phyloP scores from a whole-genome alignment of 139 green algal genomes.

The Medakamo hakoo region DNA sequence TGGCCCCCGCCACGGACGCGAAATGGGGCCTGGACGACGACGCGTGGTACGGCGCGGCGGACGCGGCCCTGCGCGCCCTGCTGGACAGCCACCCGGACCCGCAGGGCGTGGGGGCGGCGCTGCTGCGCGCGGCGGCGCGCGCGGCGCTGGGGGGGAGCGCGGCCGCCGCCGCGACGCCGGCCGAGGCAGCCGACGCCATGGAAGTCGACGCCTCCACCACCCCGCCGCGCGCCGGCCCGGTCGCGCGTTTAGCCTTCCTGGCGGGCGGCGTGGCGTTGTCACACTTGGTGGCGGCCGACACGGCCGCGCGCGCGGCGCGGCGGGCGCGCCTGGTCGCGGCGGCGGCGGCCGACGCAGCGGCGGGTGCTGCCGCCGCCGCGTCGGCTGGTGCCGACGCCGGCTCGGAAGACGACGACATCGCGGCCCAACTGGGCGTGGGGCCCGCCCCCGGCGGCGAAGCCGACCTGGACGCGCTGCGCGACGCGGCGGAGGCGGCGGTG shows the following conservation, averaged over 20 bases:
- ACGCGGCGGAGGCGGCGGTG: conserved; percentile 45
- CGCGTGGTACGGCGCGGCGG: conserved; percentile 51
- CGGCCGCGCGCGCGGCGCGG: too few relatives aligned
- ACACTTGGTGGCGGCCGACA: conserved; percentile 41
- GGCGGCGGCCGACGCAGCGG: background rate
- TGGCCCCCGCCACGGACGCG: conserved; percentile 5
- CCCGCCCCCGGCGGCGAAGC: conserved; percentile 35
- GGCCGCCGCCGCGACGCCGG: background rate
- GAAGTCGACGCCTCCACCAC: background rate
- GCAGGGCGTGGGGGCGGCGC: conserved; percentile 22
- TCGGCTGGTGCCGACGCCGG: too few relatives aligned
- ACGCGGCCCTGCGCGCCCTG: conserved; percentile 53
- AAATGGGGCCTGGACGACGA: conserved; percentile 16
- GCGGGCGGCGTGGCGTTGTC: conserved; percentile 59
- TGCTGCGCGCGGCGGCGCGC: conserved; percentile 30
- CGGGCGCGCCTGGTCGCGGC: background rate
- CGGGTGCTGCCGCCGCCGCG: conserved; percentile 6
- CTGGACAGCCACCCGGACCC: conserved; percentile 66
- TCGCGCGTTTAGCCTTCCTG: conserved; percentile 56
- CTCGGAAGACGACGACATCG: conserved; percentile 40
- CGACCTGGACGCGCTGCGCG: conserved; percentile 52
- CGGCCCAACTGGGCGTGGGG: conserved; percentile 39
- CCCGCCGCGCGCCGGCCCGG: conserved; percentile 5
- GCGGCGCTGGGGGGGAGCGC: conserved; percentile 6
- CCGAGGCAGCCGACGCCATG: background rate